Base-by-base conservation (phyloP, 306 rosid species). In the Pyrus communis region DNA sequence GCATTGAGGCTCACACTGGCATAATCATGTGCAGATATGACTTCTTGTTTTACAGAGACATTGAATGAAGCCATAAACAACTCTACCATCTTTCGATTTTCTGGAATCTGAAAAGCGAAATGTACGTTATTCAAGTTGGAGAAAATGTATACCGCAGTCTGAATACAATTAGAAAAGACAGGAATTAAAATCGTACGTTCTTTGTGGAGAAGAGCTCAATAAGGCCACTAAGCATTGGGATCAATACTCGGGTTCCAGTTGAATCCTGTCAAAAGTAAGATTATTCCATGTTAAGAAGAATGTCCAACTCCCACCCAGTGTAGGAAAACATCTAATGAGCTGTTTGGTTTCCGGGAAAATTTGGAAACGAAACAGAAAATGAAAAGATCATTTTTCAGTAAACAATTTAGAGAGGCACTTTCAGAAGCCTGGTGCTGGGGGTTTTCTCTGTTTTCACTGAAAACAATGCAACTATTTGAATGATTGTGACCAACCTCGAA, bases 211-310 rank as follows among this genome's bases (percentile, higher is more conserved):
- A 93, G 77, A 93, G 89, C 88, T 93, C 98, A 19, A 91, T 67
- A 57, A 93, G 89, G 23, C 97, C 98, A 51, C 84, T 93, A 66
- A 77, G 60, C 69, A 90, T 74, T 4, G 97, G 97, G 67, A 93
- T 81, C 71, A 90, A 81, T 67, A 86, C 96, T 84, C 80, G 90
- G 4, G 96, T 90, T 84, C 94, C 97, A 14, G 61, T 49, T 57
- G 72, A 71, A 59, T 84, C 91, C 97, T 91, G 86, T 73, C 64
- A 80, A 70, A 77, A 75, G 75, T 33, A 38, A 30, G 63, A 52
- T 25, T 52, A 46, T 38, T 66, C 33, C 28, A 62, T 76, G 76
- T 45, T 73, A 43, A 73, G 66, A 30, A 21, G 66, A 57, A 72
- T 33, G 61, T 52, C 12, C 8, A 70, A 54, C 40, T 18, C 4